These are phyloP conservation scores for Picea engelmannii DNA, from an alignment of 83 land plant species.

Conservation along the genomic window DNA sequence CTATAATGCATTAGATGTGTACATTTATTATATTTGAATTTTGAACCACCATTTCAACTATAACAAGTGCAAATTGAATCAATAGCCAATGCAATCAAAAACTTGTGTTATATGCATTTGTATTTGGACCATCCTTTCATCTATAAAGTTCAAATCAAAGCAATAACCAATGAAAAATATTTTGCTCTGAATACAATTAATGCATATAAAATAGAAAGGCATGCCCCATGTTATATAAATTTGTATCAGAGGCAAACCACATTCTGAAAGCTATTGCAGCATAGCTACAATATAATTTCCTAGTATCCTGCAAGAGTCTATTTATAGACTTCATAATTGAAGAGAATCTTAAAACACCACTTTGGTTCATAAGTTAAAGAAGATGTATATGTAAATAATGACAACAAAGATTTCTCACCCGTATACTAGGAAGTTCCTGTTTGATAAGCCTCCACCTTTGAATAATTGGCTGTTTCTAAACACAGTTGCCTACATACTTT, in stretches of 20 bases:
- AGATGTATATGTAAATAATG: neutral
- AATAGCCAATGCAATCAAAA: too few relatives aligned
- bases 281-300: conserved; percentile 2
- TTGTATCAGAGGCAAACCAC: neutral
- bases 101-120: too few relatives aligned
- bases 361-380: neutral
- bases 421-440: neutral
- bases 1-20: too few relatives aligned
- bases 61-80: too few relatives aligned
- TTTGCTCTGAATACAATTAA: neutral
- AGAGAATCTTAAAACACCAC: neutral
- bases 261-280: neutral
- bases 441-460: conserved; percentile 9
- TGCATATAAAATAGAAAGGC: neutral
- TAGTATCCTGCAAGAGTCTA: neutral
- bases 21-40: too few relatives aligned
- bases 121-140: neutral
- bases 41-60: too few relatives aligned
- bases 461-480: neutral
- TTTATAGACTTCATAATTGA: neutral
- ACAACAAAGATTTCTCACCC: conserved; percentile 14
- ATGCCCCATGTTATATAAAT: neutral
- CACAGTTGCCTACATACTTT: conserved; percentile 2
- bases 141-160: neutral
- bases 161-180: neutral